phyloP scores from a whole-genome alignment of 371 early-diverging fungal genomes.

The Rhizomucor miehei region DNA sequence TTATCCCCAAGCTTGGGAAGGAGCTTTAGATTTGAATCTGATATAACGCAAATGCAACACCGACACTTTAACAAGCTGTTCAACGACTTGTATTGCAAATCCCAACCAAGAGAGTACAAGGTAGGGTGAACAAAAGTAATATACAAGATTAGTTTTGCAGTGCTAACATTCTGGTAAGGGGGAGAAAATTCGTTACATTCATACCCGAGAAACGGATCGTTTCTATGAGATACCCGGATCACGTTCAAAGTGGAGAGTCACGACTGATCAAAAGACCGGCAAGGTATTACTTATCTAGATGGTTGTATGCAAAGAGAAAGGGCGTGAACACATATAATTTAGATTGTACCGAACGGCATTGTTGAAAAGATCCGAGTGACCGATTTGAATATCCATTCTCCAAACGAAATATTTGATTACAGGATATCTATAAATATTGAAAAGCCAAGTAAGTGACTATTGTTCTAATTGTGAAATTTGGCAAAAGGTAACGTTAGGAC shows the following conservation, averaged over 20 bases:
- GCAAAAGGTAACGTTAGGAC: not conserved
- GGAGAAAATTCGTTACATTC: constrained; percentile 57
- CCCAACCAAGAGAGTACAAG: constrained; percentile 38
- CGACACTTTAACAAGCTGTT: constrained; percentile 62
- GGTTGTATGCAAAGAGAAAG: not conserved
- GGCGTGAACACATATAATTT: not conserved
- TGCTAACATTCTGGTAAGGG: constrained; percentile 21
- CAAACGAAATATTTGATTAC: constrained; percentile 66
- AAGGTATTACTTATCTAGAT: constrained; percentile 13
- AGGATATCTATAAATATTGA: constrained; percentile 74
- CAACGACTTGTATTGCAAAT: constrained; percentile 55
- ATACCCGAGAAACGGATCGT: constrained; percentile 67
- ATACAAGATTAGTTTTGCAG: too few species aligned
- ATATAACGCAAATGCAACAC: constrained; percentile 71
- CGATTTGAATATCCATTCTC: constrained; percentile 70
- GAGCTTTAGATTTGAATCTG: constrained; percentile 58
- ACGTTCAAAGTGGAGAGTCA: constrained; percentile 56
- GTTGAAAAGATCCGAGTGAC: constrained; percentile 66
- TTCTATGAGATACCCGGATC: constrained; percentile 40
- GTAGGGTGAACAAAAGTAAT: too few species aligned
- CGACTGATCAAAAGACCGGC: constrained; percentile 58
- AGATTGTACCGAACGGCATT: constrained; percentile 57
- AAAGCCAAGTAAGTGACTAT: constrained; percentile 41
- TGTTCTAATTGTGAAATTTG: not conserved
- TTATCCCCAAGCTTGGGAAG: not conserved